Percentiles rank a stretch among this genome's conserved stretches.
Evolutionary conservation across 352 stramenopile species (phyloP).

Genomic region (Pythium rishiriense): DNA sequence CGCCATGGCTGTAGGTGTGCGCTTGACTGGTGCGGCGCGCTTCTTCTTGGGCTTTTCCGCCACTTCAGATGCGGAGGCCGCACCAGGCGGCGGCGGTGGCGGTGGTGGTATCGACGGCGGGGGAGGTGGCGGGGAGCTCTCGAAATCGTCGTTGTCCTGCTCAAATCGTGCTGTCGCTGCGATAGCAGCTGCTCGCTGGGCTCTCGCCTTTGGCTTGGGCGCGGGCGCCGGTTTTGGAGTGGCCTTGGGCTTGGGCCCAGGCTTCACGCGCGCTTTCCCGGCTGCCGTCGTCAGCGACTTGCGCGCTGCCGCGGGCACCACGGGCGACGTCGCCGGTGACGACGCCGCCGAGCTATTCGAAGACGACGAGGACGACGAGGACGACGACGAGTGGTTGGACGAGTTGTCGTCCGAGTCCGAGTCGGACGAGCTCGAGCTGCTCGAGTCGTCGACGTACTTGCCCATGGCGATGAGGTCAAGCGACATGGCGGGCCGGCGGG

Average conservation of each 20-base stretch:
- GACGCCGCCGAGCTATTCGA: conserved; percentile 27
- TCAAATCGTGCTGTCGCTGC: conserved; percentile 19
- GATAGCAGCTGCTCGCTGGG: conserved; percentile 15
- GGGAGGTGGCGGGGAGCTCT: conserved; percentile 9
- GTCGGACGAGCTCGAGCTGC: conserved; percentile 68
- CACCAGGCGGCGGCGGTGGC: conserved; percentile 34
- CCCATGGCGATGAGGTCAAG: conserved; percentile 77
- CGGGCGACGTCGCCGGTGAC: conserved; percentile 23
- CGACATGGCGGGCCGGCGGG: conserved; percentile 45
- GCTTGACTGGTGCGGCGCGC: conserved; percentile 22
- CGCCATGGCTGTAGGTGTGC: neutral
- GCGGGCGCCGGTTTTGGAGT: neutral
- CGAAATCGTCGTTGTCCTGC: conserved; percentile 20
- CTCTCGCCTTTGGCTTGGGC: conserved; percentile 15
- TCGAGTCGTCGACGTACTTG: conserved; percentile 76
- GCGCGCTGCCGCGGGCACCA: conserved; percentile 4
- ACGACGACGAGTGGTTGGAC: conserved; percentile 46
- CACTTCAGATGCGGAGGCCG: neutral
- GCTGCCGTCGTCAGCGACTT: conserved; percentile 26
- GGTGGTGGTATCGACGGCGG: conserved; percentile 33
- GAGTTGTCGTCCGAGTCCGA: conserved; percentile 67
- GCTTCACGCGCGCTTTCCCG: conserved; percentile 19
- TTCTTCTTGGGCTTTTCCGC: conserved; percentile 32
- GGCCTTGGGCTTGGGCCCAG: conserved; percentile 21
- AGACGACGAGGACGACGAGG: conserved; percentile 33